Conservation (phyloP, 345 rosid species). For the Geranium rotundifolium region DNA sequence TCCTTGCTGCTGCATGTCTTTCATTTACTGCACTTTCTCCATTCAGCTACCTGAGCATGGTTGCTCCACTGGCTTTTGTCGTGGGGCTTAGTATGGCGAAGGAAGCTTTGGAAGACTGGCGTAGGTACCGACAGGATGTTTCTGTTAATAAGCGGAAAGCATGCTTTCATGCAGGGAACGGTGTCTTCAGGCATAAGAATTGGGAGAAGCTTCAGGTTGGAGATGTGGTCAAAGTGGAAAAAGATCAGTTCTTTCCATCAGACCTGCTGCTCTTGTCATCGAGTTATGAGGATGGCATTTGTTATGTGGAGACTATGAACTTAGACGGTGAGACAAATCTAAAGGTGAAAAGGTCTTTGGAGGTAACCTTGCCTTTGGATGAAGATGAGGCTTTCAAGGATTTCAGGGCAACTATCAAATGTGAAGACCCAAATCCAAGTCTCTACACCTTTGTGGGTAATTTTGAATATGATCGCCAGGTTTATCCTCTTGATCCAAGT, state of each 20-base stretch:
- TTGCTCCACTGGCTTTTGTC: constrained; percentile 82
- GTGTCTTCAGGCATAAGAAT: constrained; percentile 42
- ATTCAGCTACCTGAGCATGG: constrained; percentile 86
- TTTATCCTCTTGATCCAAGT: constrained; percentile 70
- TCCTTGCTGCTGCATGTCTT: constrained; percentile 77
- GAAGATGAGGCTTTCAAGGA: constrained; percentile 56
- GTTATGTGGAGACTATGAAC: constrained; percentile 99
- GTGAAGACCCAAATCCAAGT: constrained; percentile 94
- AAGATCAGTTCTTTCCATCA: constrained; percentile 91
- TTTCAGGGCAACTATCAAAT: constrained; percentile 50
- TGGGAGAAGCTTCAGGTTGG: constrained; percentile 85
- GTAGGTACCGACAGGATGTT: constrained; percentile 88
- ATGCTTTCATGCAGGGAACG: constrained; percentile 44
- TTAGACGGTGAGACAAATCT: constrained; percentile 97
- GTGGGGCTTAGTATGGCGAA: constrained; percentile 95
- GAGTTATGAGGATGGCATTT: constrained; percentile 89
- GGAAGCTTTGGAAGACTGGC: constrained; percentile 97
- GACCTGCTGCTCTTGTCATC: constrained; percentile 87
- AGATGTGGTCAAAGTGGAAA: constrained; percentile 79
- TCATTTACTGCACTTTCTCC: constrained; percentile 84
- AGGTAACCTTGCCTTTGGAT: constrained; percentile 55
- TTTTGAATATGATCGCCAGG: constrained; percentile 51
- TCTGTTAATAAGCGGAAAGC: constrained; percentile 73
- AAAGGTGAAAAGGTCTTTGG: constrained; percentile 81
- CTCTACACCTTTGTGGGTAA: constrained; percentile 89